phyloP scores from a whole-genome alignment of 1,284 basidiomycete species.

The Singerocomus rubriflavus region DNA sequence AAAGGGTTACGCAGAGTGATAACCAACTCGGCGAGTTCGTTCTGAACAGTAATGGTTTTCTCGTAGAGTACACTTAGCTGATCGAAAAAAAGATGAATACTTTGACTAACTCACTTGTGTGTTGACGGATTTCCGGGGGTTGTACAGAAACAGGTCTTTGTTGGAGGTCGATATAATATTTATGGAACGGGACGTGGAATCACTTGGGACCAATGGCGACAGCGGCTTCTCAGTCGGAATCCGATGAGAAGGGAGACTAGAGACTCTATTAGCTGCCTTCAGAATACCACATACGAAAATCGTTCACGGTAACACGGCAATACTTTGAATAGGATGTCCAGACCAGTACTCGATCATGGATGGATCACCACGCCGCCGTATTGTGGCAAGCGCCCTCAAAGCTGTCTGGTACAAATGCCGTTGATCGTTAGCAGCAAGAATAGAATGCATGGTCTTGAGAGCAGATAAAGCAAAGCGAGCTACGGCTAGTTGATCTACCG shows the following conservation, averaged over 20 bases:
- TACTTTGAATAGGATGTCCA: slow-evolving; percentile 71
- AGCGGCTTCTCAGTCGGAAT: slow-evolving; percentile 72
- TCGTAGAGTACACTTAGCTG: slow-evolving; percentile 2
- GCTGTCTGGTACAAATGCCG: slow-evolving; percentile 73
- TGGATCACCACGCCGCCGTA: slow-evolving; percentile 72
- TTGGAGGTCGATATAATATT: slow-evolving; percentile 51
- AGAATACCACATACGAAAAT: slow-evolving; percentile 5
- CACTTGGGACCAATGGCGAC: slow-evolving; percentile 47
- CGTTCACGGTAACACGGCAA: slow-evolving; percentile 74
- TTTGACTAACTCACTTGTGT: slow-evolving; percentile 50
- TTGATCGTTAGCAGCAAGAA: slow-evolving; percentile 73
- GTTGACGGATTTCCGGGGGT: slow-evolving; percentile 64
- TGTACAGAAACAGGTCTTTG: slow-evolving; percentile 84
- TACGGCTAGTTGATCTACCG: slow-evolving; percentile 68
- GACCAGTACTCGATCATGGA: slow-evolving; percentile 81
- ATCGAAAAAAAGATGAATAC: slow-evolving; percentile 2
- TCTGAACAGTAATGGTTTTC: slow-evolving; percentile 73
- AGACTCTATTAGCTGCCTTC: slow-evolving; percentile 6
- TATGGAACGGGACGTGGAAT: slow-evolving; percentile 35
- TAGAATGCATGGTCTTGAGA: slow-evolving; percentile 62
- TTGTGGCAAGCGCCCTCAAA: slow-evolving; percentile 62
- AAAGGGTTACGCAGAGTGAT: slow-evolving; percentile 90
- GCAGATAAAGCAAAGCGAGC: slow-evolving; percentile 78
- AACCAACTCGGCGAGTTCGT: slow-evolving; percentile 79
- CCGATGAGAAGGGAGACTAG: slow-evolving; percentile 69